Conservation (phyloP, 2,329 filamentous ascomycete genomes). For the Hypocrella siamensis region DNA sequence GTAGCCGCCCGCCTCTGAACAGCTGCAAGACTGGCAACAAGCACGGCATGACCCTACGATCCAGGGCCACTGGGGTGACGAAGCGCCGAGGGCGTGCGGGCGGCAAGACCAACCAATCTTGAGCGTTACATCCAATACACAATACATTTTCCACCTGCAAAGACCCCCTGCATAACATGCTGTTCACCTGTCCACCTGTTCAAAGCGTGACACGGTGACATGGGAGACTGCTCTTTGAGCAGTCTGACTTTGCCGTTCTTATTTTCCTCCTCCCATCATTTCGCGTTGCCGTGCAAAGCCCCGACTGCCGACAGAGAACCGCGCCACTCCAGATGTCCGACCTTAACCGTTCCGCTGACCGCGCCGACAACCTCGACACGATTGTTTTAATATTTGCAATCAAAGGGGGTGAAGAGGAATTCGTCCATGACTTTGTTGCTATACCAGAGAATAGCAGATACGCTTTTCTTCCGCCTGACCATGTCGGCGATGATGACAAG, state of each 20-base stretch:
- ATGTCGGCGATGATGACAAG: neutral
- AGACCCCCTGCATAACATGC: neutral
- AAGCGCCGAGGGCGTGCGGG: neutral
- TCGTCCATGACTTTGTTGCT: neutral
- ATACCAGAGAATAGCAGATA: neutral
- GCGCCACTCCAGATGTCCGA: neutral
- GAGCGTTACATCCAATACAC: neutral
- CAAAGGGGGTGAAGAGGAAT: neutral
- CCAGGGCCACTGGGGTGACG: neutral
- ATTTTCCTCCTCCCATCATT: neutral
- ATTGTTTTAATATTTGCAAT: neutral
- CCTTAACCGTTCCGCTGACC: neutral
- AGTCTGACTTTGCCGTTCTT: neutral
- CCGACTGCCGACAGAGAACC: neutral
- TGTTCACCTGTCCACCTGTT: neutral
- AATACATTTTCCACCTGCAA: neutral
- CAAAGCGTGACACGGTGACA: neutral
- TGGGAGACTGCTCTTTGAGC: neutral
- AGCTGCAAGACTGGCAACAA: neutral
- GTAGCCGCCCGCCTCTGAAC: no score
- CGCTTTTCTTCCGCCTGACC: neutral
- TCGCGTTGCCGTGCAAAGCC: neutral
- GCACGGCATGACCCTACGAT: neutral
- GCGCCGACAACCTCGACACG: neutral
- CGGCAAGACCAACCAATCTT: no score